Base-by-base conservation (phyloP, 1,284 basidiomycete genomes). In the Anthracocystis walkeri region DNA sequence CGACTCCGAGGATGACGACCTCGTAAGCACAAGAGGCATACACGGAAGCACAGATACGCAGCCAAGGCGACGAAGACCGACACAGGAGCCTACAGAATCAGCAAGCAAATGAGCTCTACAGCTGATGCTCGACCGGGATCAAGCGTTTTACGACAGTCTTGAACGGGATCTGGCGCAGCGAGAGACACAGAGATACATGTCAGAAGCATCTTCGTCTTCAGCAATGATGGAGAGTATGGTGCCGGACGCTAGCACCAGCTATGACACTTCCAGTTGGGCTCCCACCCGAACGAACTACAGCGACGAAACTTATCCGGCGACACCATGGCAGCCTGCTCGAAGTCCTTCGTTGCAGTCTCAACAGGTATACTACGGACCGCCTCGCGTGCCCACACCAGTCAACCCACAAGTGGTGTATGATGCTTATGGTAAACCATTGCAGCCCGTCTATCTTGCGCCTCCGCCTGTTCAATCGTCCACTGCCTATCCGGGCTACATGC, bases 151-250 rank as follows among this genome's bases (percentile, higher is more conserved):
- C 38, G 56, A 65, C 6, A 48, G 56, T 12, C 62, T 65, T 0
- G 55, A 58, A 10, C 55, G 62, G 21, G 68, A 71, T 33, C 58
- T 35, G 58, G 45, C 56, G 12, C 62, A 14, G 7, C 45, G 16
- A 50, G 23, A 41, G 10, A 25, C 46, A 11, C 27, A 40, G 0
- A 51, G 12, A 14, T 23, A 51, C 11, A n/a, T 8, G 11, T 62
- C 63, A 1, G 50, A 56, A 18, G 46, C 42, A 0, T 46, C 60
- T 7, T 51, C 35, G 18, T 58, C 52, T 2, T 71, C 59, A 1
- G 21, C 25, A 11, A 51, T 33, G 6, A 58, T 71, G 58, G 63
- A 65, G 18, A 65, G 62, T n/a, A 54, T 71, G 51, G 51, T 65
- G 7, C 54, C 58, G 0, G 68, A 71, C 12, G 63, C 25, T 7